Conservation (phyloP, 1,139 yeast genomes). For the Ogataea hybrid region DNA sequence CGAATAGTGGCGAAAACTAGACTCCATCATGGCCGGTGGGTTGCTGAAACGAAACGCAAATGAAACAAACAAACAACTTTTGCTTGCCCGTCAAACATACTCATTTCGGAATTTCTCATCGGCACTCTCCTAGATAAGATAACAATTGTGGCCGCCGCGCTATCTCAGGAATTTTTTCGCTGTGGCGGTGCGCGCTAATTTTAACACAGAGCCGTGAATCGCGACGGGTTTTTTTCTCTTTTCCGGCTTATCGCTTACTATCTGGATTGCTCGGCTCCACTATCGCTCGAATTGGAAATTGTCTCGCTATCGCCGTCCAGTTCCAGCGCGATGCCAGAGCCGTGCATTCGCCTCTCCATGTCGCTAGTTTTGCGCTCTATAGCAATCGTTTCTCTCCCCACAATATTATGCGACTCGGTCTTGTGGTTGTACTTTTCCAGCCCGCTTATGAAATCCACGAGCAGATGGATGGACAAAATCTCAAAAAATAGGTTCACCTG, state of each 20-base stretch:
- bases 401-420: conserved; percentile 23
- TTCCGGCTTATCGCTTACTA: neutral
- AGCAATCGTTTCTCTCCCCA: conserved; percentile 24
- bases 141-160: conserved; percentile 2
- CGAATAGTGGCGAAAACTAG: neutral
- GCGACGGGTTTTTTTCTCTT: neutral
- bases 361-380: neutral
- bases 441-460: conserved; percentile 27
- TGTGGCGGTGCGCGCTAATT: conserved; percentile 1
- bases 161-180: neutral
- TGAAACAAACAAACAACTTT: neutral
- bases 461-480: conserved; percentile 22
- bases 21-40: neutral
- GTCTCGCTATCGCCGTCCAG: conserved; percentile 1
- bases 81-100: neutral
- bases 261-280: neutral
- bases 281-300: conserved; percentile 3
- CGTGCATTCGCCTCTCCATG: neutral
- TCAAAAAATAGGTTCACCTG: conserved; percentile 22
- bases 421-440: conserved; percentile 19
- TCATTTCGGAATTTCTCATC: neutral
- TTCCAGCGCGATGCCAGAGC: neutral
- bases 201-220: neutral
- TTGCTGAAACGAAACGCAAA: neutral
- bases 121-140: neutral